Percentiles rank a stretch among this genome's conserved stretches.
Conservation (phyloP, 2,329 filamentous ascomycete species). For the Cadophora gregata region DNA sequence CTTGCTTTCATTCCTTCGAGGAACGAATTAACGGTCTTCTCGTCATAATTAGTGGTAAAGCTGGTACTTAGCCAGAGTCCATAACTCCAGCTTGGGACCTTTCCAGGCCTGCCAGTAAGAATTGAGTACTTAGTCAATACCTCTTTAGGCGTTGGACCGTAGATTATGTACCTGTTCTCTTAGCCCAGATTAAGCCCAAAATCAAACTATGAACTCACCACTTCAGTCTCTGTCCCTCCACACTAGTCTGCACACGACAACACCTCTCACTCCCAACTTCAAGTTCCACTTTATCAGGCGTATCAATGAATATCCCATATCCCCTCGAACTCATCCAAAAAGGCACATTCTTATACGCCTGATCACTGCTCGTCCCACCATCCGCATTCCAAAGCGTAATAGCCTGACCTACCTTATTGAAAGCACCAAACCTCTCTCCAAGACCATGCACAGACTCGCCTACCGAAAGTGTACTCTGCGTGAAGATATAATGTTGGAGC, state of each 20-base stretch:
- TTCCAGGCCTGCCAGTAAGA: conserved; percentile 68
- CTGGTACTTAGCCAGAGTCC: conserved; percentile 79
- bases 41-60: conserved; percentile 66
- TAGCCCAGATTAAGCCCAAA: neutral
- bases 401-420: conserved; percentile 76
- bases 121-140: conserved; percentile 70
- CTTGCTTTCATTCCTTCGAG: conserved; percentile 63
- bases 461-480: conserved; percentile 59
- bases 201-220: conserved; percentile 49
- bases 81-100: conserved; percentile 75
- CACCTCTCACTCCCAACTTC: conserved; percentile 78
- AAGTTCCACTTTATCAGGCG: conserved; percentile 70
- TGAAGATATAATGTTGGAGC: conserved; percentile 62
- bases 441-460: conserved; percentile 76
- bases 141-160: conserved; percentile 74
- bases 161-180: conserved; percentile 64
- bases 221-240: conserved; percentile 72
- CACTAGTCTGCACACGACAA: conserved; percentile 70
- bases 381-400: conserved; percentile 69
- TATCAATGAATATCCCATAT: conserved; percentile 79
- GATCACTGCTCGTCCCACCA: conserved; percentile 70
- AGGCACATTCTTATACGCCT: conserved; percentile 75
- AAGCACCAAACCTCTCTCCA: conserved; percentile 77
- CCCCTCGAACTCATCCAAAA: conserved; percentile 75
- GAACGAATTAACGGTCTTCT: conserved; percentile 62